phyloP scores from a whole-genome alignment of 2,329 filamentous ascomycete species.

The Polytolypa hystricis region DNA sequence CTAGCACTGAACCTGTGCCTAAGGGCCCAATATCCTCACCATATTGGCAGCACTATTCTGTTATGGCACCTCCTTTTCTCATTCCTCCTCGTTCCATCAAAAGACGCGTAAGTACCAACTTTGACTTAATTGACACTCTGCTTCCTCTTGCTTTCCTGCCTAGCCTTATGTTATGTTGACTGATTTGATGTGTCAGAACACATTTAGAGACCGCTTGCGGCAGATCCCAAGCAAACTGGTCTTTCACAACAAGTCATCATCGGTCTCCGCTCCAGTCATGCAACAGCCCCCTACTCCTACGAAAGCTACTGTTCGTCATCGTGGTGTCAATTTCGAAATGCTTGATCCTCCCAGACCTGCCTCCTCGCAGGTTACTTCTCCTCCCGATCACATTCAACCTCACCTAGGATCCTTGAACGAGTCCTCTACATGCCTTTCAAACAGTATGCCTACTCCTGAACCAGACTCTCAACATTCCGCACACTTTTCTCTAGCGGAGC shows the following conservation, averaged over 20 bases:
- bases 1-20: no score
- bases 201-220: constrained; percentile 9
- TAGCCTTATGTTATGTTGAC: no score
- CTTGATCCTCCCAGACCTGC: constrained; percentile 8
- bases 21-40: no score
- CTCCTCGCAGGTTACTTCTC: neutral
- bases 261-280: constrained; percentile 6
- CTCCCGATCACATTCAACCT: neutral
- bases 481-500: neutral
- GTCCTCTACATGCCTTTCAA: neutral
- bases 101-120: no score
- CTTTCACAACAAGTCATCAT: constrained; percentile 7
- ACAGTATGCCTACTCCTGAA: neutral
- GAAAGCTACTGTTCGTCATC: constrained; percentile 8
- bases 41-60: no score
- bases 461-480: neutral
- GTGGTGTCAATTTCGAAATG: constrained; percentile 14
- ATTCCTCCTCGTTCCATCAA: no score
- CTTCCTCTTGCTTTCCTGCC: no score
- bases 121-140: no score
- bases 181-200: constrained; percentile 12
- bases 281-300: neutral
- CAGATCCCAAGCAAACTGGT: constrained; percentile 9
- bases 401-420: neutral
- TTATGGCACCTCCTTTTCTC: no score